Evolutionary conservation across 108 stramenopile genomes (phyloP).

Genomic region (Fragilaria crotonensis): DNA sequence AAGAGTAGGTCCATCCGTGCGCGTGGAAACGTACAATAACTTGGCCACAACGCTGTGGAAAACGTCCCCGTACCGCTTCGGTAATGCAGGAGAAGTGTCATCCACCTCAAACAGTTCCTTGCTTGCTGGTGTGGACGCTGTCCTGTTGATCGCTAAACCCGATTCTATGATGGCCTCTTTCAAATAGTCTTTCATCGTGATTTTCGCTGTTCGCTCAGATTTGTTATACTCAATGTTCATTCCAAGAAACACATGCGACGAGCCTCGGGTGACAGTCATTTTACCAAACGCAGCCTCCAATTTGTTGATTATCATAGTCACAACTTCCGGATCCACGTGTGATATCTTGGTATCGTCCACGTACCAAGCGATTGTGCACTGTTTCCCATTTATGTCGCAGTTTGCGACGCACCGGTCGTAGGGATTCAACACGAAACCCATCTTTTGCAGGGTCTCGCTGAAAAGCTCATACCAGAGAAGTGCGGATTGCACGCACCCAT

Average conservation of each 20-base stretch:
- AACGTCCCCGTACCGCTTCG: background rate
- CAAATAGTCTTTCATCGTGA: constrained; percentile 15
- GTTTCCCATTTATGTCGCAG: constrained; percentile 6
- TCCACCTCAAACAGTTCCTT: constrained; percentile 30
- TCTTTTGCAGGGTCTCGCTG: background rate
- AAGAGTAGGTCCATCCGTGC: constrained; percentile 13
- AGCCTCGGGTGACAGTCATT: constrained; percentile 9
- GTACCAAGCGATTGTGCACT: constrained; percentile 20
- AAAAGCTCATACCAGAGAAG: constrained; percentile 12
- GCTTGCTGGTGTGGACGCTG: constrained; percentile 19
- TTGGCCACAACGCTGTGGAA: constrained; percentile 7
- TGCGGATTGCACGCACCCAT: constrained; percentile 13
- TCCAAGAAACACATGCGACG: constrained; percentile 24
- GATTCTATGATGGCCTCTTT: constrained; percentile 8
- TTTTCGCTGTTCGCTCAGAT: background rate
- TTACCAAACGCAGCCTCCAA: constrained; percentile 13
- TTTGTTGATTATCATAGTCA: constrained; percentile 1
- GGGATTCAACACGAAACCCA: constrained; percentile 33
- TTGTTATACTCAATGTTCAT: constrained; percentile 22
- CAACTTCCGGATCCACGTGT: constrained; percentile 9
- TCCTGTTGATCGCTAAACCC: constrained; percentile 2
- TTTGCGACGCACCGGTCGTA: constrained; percentile 41
- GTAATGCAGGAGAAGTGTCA: background rate
- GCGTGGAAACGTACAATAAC: constrained; percentile 12
- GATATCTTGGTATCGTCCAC: constrained; percentile 31